Base-by-base conservation (phyloP, 2,329 filamentous ascomycete species). In the Paecilomyces niveus region DNA sequence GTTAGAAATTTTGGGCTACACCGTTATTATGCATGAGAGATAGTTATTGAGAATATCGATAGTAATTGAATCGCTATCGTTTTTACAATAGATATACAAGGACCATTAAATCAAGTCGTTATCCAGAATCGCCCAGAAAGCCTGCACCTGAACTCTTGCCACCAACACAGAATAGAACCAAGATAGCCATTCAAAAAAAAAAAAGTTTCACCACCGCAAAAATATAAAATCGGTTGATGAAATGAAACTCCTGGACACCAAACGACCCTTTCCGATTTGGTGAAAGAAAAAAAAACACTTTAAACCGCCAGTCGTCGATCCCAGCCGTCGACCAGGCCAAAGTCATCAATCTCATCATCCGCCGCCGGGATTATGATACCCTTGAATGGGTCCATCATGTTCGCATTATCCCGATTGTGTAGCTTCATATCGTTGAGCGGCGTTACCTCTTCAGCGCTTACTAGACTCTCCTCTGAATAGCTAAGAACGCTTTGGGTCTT, bases 381-480 rank as follows among this genome's bases (percentile, higher is more conserved):
- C 29, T 68, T 68, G 57, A 76, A 76, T 0, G 73, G 64, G 55
- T 75, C 72, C 24, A 71, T 55, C 13, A 72, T 54, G 18, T 62
- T 64, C 21, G 69, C 63, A n/a, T 73, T 64, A 26, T 67, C 68
- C 29, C 70, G 69, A 13, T 66, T 61, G 13, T 63, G 67, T n/a
- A 67, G 53, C 11, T 62, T 63, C 22, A 64, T 54, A 51, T 70
- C 68, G 6, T 64, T 59, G 3, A 67, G 64, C 2, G 66, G 59
- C n/a, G 66, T 22, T 10, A 62, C 59, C 1, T 82, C 80, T 15
- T 82, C 83, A 15, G 77, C 76, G 55, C 81, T 83, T 13, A 80
- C 83, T 58, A 85, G 64, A 59, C 82, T 85, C 67, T 85, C 83
- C 53, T 85, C 83, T 5, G 81, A 84, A 60, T 84, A 82, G 69